phyloP scores from a whole-genome alignment of 148 eudicot genomes.

The Polygonum maritimum region DNA sequence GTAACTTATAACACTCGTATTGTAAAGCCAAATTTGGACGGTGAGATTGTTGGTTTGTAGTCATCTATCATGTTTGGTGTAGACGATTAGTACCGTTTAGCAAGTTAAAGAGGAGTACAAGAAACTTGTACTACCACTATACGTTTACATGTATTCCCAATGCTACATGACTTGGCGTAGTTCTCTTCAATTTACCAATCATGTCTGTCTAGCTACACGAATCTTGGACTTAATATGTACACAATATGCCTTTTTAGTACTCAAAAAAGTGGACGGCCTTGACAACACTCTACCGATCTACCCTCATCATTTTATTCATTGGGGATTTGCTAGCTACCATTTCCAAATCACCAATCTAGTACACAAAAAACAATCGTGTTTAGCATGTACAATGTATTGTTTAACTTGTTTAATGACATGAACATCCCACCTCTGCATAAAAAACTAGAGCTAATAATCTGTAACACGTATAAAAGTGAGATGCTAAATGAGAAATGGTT shows the following conservation, averaged over 20 bases:
- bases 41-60: neutral
- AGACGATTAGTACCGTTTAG: slow-evolving; percentile 7
- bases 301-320: neutral
- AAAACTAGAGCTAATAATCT: neutral
- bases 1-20: neutral
- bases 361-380: neutral
- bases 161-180: no score
- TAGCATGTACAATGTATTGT: neutral
- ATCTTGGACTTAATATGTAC: no score
- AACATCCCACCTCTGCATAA: neutral
- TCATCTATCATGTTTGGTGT: slow-evolving; percentile 5
- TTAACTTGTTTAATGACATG: neutral
- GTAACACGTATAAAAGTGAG: no score
- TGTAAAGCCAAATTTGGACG: neutral
- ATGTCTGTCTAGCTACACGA: no score
- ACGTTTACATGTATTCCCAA: slow-evolving; percentile 4
- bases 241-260: neutral
- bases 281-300: neutral
- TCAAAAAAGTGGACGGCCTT: neutral
- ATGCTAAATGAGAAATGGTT: neutral
- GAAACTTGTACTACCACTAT: slow-evolving; percentile 8
- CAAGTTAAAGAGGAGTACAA: slow-evolving; percentile 9
- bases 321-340: neutral
- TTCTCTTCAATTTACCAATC: no score
- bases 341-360: neutral